These are phyloP conservation scores for Ettlia oleoabundans DNA, from an alignment of 139 green algal species.

Conservation along the genomic window DNA sequence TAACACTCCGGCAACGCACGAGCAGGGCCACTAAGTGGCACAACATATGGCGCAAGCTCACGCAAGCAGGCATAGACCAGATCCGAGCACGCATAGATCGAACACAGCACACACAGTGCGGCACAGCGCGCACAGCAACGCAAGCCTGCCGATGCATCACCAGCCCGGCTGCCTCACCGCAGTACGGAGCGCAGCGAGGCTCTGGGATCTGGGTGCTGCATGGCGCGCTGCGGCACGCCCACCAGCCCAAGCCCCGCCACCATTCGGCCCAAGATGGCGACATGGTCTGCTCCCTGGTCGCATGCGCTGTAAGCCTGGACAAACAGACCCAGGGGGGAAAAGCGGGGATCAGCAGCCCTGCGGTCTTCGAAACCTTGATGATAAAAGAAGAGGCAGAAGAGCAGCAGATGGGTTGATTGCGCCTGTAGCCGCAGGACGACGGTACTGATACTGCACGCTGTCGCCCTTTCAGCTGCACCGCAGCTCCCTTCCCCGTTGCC, in stretches of 20 bases:
- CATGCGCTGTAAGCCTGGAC: conserved; percentile 74
- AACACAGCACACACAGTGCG: too few species aligned
- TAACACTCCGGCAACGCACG: too few species aligned
- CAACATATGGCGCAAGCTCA: too few species aligned
- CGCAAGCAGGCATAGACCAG: too few species aligned
- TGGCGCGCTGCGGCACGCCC: conserved; percentile 48
- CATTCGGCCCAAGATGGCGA: conserved; percentile 67
- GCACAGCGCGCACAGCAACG: too few species aligned
- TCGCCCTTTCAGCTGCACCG: neutral
- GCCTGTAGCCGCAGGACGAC: neutral
- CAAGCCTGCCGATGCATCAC: too few species aligned
- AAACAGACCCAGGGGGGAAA: neutral
- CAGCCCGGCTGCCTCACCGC: conserved; percentile 28
- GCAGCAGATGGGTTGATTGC: too few species aligned
- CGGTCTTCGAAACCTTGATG: too few species aligned
- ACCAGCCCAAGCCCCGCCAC: conserved; percentile 71
- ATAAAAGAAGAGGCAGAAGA: too few species aligned
- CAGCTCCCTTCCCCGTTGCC: neutral
- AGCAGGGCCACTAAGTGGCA: too few species aligned
- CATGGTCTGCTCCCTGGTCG: conserved; percentile 58
- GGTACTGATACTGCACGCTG: neutral
- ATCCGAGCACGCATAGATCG: too few species aligned
- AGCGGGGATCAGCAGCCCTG: neutral
- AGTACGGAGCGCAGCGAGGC: conserved; percentile 77
- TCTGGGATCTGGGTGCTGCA: conserved; percentile 65